Evolutionary conservation across 192 early-diverging fungal species (phyloP), one percentile per base, ranked within the genome.

Genomic region (Ambispora gerdemannii): DNA sequence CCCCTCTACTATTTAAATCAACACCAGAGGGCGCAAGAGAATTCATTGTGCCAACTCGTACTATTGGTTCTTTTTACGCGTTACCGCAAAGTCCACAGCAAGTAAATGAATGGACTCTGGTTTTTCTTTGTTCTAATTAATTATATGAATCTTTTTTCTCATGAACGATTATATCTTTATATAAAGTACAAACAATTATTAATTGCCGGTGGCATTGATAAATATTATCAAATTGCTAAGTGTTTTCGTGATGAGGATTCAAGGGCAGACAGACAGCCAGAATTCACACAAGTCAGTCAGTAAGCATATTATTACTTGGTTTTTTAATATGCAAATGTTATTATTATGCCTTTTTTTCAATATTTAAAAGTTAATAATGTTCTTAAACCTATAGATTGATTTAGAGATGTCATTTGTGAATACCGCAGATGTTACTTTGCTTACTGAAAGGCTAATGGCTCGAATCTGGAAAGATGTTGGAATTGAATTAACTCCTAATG

Each of bases 11-110:
- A 34, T 94, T 94, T 80, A 95, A 95, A 71, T 91, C 90, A 17
- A 95, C 95, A 11, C 92, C 95, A 24, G 95, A 97, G 73, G 95
- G 95, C 15, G 93, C 95, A 2, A 79, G 95, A 11, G 95, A 97
- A 77, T 97, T 93, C 71, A 80, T 97, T n/a, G 95, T 97, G 0
- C 95, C 95, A 3, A 97, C 95, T 7, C 79, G 93, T 34, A 80
- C 82, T 32, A 73, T 74, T 27, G 91, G 89, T 30, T 60, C 75
- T 22, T 95, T 93, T 67, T 97, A 93, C 65, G 93, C 95, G 0
- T 82, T 97, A 24, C 88, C 95, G 13, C 95, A 97, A 72, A 91
- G 89, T 72, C 95, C 95, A 31, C 95, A 97, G 71, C 91, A 91
- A 78, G 88, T 84, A 43, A 43, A 6, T n/a, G n/a, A n/a, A n/a